phyloP scores from a whole-genome alignment of 1,284 basidiomycete species.

The Trametes polyzona region DNA sequence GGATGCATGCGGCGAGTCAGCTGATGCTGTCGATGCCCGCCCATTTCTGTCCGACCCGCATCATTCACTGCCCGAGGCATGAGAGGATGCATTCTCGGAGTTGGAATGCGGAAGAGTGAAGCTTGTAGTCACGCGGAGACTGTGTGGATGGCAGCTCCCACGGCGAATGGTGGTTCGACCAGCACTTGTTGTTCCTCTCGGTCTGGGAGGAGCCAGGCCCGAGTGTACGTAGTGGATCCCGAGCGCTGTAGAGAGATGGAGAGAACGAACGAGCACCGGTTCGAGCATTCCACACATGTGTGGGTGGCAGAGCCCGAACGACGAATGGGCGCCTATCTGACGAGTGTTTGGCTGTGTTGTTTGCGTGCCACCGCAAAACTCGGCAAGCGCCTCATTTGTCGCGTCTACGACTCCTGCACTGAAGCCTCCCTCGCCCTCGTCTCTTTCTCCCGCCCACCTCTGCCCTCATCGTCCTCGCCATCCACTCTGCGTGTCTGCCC shows the following conservation, averaged over 20 bases:
- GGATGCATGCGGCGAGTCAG: conserved; percentile 10
- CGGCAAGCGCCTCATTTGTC: conserved; percentile 29
- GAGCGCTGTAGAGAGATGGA: too few relatives aligned
- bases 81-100: conserved; percentile 7
- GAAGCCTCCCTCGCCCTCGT: conserved; percentile 16
- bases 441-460: conserved; percentile 19
- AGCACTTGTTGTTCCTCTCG: background rate
- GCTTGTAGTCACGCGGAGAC: conserved; percentile 10
- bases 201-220: background rate
- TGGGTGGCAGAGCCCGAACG: background rate
- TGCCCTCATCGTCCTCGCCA: conserved; percentile 19
- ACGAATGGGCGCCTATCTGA: conserved; percentile 13
- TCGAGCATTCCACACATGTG: background rate
- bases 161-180: background rate
- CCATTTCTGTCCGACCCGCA: background rate
- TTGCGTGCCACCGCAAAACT: conserved; percentile 30
- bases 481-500: conserved; percentile 22
- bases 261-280: background rate
- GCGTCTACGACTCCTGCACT: conserved; percentile 25
- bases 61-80: conserved; percentile 3
- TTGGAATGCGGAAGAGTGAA: conserved; percentile 4
- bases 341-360: conserved; percentile 31
- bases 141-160: background rate
- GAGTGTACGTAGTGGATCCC: too few relatives aligned
- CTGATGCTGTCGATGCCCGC: background rate